Conservation (phyloP, 257 asterid species). For the Petunia axillaris region DNA sequence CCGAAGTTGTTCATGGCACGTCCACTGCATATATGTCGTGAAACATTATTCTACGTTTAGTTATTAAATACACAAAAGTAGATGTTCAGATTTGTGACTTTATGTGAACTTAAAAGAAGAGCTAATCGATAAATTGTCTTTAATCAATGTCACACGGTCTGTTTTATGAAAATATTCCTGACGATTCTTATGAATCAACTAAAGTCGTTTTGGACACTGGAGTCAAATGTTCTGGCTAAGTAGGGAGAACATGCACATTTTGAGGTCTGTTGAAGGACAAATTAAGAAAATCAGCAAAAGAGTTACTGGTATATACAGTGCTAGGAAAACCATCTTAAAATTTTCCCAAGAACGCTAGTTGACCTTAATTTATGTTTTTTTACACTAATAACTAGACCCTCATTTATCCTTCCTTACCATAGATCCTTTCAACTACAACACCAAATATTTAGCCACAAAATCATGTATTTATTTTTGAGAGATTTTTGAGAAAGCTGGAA, state of each 20-base stretch:
- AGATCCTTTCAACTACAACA: neutral
- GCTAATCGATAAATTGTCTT: neutral
- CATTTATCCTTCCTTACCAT: neutral
- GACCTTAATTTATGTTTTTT: neutral
- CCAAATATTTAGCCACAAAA: neutral
- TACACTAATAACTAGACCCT: neutral
- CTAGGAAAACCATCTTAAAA: neutral
- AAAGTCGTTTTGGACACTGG: neutral
- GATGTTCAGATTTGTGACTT: neutral
- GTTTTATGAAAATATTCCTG: neutral
- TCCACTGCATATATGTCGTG: neutral
- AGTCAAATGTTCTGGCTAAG: neutral
- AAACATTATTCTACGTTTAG: neutral
- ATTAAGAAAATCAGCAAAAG: neutral
- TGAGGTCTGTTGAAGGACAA: neutral
- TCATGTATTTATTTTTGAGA: neutral
- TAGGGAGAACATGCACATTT: neutral
- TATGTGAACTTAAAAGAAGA: constrained; percentile 5
- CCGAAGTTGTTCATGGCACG: neutral
- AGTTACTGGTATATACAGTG: neutral
- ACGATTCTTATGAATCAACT: neutral
- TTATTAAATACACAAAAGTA: neutral
- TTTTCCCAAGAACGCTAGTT: neutral
- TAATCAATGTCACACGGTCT: neutral
- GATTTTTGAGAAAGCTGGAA: neutral